Evolutionary conservation across 495 filamentous ascomycete species (phyloP).

Genomic region (Thermochaetoides thermophila): DNA sequence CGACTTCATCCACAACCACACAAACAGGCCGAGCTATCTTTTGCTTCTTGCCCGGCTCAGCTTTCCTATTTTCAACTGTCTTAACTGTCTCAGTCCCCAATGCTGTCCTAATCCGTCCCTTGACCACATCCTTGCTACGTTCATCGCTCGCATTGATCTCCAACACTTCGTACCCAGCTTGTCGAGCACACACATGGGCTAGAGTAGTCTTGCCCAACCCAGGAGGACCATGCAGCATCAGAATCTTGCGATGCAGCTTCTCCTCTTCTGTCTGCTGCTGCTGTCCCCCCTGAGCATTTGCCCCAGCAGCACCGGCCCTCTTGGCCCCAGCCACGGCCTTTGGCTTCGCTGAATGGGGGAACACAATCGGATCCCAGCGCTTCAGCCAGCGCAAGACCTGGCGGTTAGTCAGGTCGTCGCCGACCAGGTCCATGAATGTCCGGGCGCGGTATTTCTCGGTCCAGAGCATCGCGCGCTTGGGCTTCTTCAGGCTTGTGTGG

Average conservation of each 20-base stretch:
- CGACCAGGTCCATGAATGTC: slow-evolving; percentile 83
- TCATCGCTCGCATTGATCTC: slow-evolving; percentile 83
- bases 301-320: slow-evolving; percentile 5
- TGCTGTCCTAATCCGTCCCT: slow-evolving; percentile 73
- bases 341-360: slow-evolving; percentile 50
- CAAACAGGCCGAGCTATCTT: slow-evolving; percentile 79
- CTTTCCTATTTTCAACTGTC: slow-evolving; percentile 52
- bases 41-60: slow-evolving; percentile 39
- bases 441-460: slow-evolving; percentile 84
- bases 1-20: slow-evolving; percentile 90
- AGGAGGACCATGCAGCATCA: slow-evolving; percentile 79
- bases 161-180: slow-evolving; percentile 89
- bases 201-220: slow-evolving; percentile 92
- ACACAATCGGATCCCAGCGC: slow-evolving; percentile 83
- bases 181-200: slow-evolving; percentile 86
- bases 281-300: slow-evolving; percentile 7
- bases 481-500: slow-evolving; percentile 24
- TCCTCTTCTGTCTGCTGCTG: slow-evolving; percentile 38
- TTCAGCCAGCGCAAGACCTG: slow-evolving; percentile 89
- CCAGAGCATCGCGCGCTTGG: slow-evolving; percentile 48
- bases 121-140: slow-evolving; percentile 63
- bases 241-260: slow-evolving; percentile 63
- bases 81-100: slow-evolving; percentile 86
- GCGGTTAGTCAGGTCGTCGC: slow-evolving; percentile 87
- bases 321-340: slow-evolving; percentile 20